Evolutionary conservation across 495 filamentous ascomycete species (phyloP).

Genomic region (Aspergillus cavernicola): DNA sequence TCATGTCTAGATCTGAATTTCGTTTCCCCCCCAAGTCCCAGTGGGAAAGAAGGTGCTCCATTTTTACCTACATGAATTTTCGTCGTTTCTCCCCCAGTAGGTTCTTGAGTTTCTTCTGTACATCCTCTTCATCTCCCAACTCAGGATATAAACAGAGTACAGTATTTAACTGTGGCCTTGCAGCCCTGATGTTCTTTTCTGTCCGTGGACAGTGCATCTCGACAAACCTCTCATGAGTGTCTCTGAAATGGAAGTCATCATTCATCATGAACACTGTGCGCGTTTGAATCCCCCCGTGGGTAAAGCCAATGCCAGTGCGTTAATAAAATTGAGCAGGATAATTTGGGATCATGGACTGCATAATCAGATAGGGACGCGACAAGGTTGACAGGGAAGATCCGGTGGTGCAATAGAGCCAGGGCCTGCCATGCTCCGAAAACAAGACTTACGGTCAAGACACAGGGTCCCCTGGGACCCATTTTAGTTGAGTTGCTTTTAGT

Average conservation of each 20-base stretch:
- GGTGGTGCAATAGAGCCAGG: too few species aligned
- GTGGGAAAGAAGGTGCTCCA: too few species aligned
- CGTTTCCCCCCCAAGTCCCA: too few species aligned
- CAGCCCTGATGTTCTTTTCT: conserved; percentile 16
- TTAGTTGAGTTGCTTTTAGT: too few species aligned
- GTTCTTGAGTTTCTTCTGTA: conserved; percentile 2
- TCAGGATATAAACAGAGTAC: conserved; percentile 20
- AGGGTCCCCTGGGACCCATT: too few species aligned
- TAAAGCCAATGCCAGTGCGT: conserved; percentile 10
- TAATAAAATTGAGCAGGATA: conserved; percentile 16
- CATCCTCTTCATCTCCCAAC: conserved; percentile 6
- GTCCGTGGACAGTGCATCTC: conserved; percentile 14
- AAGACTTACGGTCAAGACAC: too few species aligned
- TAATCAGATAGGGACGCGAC: conserved; percentile 22
- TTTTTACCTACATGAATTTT: too few species aligned
- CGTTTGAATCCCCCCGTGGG: conserved; percentile 15
- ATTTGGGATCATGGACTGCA: conserved; percentile 20
- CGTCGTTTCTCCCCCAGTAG: background rate
- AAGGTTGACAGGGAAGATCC: too few species aligned
- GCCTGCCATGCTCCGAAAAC: too few species aligned
- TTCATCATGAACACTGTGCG: conserved; percentile 20
- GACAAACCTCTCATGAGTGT: conserved; percentile 16
- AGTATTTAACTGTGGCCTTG: conserved; percentile 11
- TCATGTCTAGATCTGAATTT: too few species aligned
- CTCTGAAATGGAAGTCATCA: conserved; percentile 18